Evolutionary conservation across 225 moss, liverwort and hornwort genomes (phyloP), one percentile per base, ranked within the genome.

Genomic region (Polytrichum commune): DNA sequence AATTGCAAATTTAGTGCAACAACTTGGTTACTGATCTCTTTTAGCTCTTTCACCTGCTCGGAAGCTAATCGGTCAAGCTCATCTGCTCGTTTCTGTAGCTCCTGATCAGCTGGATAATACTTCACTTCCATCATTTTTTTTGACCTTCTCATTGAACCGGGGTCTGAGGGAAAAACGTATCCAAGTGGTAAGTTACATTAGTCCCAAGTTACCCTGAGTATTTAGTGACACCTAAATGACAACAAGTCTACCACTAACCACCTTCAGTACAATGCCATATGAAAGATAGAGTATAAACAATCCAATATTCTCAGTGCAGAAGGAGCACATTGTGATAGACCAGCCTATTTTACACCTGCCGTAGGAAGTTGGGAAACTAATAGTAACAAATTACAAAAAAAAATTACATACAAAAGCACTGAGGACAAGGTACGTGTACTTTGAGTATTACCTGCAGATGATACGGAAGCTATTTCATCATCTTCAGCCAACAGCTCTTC

Each of bases 21-120:
- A 29, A 86, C 61, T 75, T 88, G 92, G 78, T 62, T 77, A 64
- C 63, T 75, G 62, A 86, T 55, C 24, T 84, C 85, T 73, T 88
- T 87, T 38, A 92, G 69, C 56, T 86, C 60, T 73, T 55, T 73
- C 23, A 75, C 66, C 73, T 81, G 83, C 67, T 71, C 66, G 18
- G 73, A 63, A 38, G 63, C 79, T 61, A 73, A 16, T 46, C 29
- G 69, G 26, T 68, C 27, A 24, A 72, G 78, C 10, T 70, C 72
- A 61, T 79, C 46, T 6, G 27, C 30, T 69, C 23, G 66, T 53
- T 76, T 74, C 26, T 78, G 78, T 62, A 57, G 24, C 55, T 71
- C 76, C 55, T 76, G 70, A 5, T 65, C 65, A 22, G 54, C 38
- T 55, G 65, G 27, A 26, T 1, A 18, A 27, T 22, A 53, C 55